Conservation (phyloP, 148 eudicot genomes). For the Linanthus parryae region DNA sequence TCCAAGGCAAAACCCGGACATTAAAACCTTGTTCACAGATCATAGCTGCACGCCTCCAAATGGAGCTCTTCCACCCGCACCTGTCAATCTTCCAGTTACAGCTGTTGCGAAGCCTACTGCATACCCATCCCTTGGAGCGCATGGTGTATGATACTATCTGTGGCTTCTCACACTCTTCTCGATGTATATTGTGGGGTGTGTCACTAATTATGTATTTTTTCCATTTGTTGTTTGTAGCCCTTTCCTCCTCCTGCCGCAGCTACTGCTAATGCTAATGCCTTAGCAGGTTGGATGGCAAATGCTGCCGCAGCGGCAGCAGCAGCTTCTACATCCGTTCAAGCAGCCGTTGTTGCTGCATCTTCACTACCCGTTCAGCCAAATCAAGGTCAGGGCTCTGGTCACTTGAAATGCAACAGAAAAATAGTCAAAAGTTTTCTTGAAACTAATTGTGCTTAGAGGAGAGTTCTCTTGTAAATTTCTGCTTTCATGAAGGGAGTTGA, state of each 20-base stretch:
- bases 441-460: no score
- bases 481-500: no score
- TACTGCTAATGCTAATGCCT: conserved; percentile 75
- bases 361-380: conserved; percentile 65
- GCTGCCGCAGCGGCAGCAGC: conserved; percentile 73
- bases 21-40: conserved; percentile 79
- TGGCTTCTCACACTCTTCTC: not conserved
- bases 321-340: conserved; percentile 84
- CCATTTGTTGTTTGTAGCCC: conserved; percentile 41
- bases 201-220: conserved; percentile 8
- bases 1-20: conserved; percentile 85
- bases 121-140: conserved; percentile 67
- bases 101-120: conserved; percentile 72
- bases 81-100: conserved; percentile 58
- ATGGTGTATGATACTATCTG: conserved; percentile 49
- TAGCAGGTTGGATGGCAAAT: conserved; percentile 96
- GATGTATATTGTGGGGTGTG: not conserved
- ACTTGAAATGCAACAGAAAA: no score
- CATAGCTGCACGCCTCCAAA: conserved; percentile 70
- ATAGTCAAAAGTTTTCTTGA: no score
- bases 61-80: conserved; percentile 68
- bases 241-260: conserved; percentile 74
- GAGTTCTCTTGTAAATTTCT: no score
- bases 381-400: conserved; percentile 50
- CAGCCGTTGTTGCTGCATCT: conserved; percentile 87